A percentile compares a stretch with the other conserved stretches of the same genome.
These are phyloP conservation scores for Fusarium burgessii DNA, from an alignment of 2,329 filamentous ascomycete genomes.

Conservation along the genomic window DNA sequence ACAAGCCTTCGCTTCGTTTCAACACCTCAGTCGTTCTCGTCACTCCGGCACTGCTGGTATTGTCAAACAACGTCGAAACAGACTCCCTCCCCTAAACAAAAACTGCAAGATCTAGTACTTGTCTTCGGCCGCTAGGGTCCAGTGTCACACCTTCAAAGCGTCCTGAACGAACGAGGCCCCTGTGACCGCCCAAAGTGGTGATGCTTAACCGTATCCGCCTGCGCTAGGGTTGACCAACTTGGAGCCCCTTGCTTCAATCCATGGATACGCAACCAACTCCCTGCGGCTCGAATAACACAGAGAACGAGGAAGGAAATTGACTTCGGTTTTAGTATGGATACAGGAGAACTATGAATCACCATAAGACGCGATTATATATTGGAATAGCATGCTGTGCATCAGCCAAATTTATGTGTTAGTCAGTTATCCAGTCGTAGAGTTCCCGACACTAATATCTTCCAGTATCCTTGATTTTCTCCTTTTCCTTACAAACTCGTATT, in stretches of 20 bases:
- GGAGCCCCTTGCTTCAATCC: slow-evolving; percentile 33
- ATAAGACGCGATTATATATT: background rate
- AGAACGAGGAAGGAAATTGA: background rate
- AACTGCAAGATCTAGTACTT: background rate
- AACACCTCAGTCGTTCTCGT: slow-evolving; percentile 4
- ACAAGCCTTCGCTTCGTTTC: slow-evolving; percentile 16
- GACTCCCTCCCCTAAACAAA: slow-evolving; percentile 24
- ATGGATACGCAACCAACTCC: slow-evolving; percentile 33
- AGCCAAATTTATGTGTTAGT: background rate
- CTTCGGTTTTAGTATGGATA: background rate
- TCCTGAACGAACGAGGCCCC: slow-evolving; percentile 22
- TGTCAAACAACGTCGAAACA: slow-evolving; percentile 34
- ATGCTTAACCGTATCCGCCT: slow-evolving; percentile 43
- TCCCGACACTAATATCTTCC: background rate
- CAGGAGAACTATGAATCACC: background rate
- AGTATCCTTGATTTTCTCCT: too few species aligned
- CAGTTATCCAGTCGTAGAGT: background rate
- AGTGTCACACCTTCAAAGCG: slow-evolving; percentile 32
- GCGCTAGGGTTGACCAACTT: slow-evolving; percentile 32
- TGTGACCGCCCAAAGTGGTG: slow-evolving; percentile 35
- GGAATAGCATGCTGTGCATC: background rate
- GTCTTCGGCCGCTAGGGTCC: slow-evolving; percentile 22
- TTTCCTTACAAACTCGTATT: too few species aligned
- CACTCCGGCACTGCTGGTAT: background rate
- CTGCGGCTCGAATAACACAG: slow-evolving; percentile 22